A percentile compares a stretch with the other conserved stretches of the same genome.
Evolutionary conservation across 2,329 filamentous ascomycete genomes (phyloP).

Genomic region (Phaeophleospora eucalypticola): DNA sequence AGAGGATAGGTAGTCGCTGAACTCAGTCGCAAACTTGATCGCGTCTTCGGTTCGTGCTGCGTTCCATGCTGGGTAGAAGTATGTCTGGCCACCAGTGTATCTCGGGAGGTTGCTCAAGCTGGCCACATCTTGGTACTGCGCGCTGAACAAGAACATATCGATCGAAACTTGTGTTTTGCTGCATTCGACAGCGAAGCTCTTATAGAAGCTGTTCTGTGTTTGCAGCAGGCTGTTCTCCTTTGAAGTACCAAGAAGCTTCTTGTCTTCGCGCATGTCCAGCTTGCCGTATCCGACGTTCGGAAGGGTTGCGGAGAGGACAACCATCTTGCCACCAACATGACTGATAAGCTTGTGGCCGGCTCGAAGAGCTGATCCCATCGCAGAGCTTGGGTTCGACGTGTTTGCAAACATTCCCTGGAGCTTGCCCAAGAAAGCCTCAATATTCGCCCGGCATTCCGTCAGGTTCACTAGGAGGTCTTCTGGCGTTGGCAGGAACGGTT

Average conservation of each 20-base stretch:
- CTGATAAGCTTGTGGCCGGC: constrained; percentile 96
- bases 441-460: constrained; percentile 81
- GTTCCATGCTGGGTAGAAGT: constrained; percentile 98
- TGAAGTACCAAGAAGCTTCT: constrained; percentile 88
- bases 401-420: constrained; percentile 96
- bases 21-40: constrained; percentile 95
- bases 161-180: constrained; percentile 98
- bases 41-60: constrained; percentile 90
- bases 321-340: constrained; percentile 89
- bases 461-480: constrained; percentile 86
- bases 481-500: constrained; percentile 93
- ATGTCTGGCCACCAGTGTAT: constrained; percentile 96
- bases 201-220: constrained; percentile 95
- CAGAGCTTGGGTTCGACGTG: constrained; percentile 83
- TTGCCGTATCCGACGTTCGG: constrained; percentile 88
- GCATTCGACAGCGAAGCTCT: constrained; percentile 97
- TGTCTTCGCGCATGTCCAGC: constrained; percentile 90
- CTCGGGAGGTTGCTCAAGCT: constrained; percentile 91
- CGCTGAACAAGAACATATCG: constrained; percentile 96
- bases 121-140: constrained; percentile 94
- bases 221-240: constrained; percentile 86
- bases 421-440: constrained; percentile 85
- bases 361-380: constrained; percentile 88
- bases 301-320: constrained; percentile 81
- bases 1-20: constrained; percentile 92